Percentiles rank a stretch among this genome's conserved stretches.
These are phyloP conservation scores for Suhomyces bribrorum DNA, from an alignment of 1,139 yeast genomes.

Conservation along the genomic window DNA sequence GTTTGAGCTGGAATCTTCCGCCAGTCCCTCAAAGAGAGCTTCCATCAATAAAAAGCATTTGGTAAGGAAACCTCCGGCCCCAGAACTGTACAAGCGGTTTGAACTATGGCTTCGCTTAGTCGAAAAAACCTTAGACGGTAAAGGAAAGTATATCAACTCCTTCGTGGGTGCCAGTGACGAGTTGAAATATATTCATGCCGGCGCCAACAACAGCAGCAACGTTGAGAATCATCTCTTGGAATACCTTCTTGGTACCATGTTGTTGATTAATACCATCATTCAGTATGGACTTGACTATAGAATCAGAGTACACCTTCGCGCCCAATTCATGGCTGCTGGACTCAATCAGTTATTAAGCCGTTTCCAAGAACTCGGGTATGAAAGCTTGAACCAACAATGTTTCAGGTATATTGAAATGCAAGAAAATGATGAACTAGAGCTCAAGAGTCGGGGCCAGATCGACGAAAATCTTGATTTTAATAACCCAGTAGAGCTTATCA, in stretches of 20 bases:
- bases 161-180: conserved; percentile 95
- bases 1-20: conserved; percentile 13
- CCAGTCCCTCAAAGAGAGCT: conserved; percentile 9
- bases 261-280: conserved; percentile 73
- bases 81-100: conserved; percentile 55
- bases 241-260: conserved; percentile 76
- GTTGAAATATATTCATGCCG: conserved; percentile 55
- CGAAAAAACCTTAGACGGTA: conserved; percentile 75
- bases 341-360: conserved; percentile 61
- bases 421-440: conserved; percentile 67
- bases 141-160: conserved; percentile 83
- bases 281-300: conserved; percentile 64
- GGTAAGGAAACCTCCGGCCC: conserved; percentile 43
- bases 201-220: conserved; percentile 39
- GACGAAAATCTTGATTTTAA: conserved; percentile 65
- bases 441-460: conserved; percentile 59
- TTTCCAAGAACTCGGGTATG: conserved; percentile 63
- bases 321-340: conserved; percentile 79
- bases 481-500: conserved; percentile 73
- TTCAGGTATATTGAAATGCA: conserved; percentile 64
- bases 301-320: conserved; percentile 72
- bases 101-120: conserved; percentile 85
- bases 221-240: conserved; percentile 73
- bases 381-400: conserved; percentile 65
- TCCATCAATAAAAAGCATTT: conserved; percentile 25